Evolutionary conservation across 371 early-diverging fungal genomes (phyloP), one percentile per base, ranked within the genome.

Genomic region (Entomophthora muscae): DNA sequence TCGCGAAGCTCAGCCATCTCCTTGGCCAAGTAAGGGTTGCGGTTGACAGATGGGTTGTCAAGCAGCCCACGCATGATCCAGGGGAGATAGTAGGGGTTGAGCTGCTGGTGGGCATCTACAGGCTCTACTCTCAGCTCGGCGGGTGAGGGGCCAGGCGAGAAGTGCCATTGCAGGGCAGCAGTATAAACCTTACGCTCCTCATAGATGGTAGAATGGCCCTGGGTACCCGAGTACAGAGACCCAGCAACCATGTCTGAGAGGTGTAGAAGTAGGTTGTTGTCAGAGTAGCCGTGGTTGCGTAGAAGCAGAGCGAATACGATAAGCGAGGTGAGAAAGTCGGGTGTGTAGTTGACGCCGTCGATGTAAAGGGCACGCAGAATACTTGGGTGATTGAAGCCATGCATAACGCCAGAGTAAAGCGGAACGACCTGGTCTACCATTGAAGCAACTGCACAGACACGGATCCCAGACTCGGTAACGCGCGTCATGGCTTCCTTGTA

Each of bases 371-470:
- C 91, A 7, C 96, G 84, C 57, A 85, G 82, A 21, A 95, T 79
- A 53, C 85, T 83, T 1, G 90, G 92, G 68, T 95, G 95, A 13
- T 81, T 71, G 26, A 89, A 76, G 7, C 89, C 88, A 28, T 86
- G 83, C 75, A 93, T 75, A 26, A 87, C 80, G 0, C 90, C 89
- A 13, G 95, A 95, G 72, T 94, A 90, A 23, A 93, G 75, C 1
- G 95, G 95, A 0, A 93, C 94, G 0, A 92, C 94, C 67, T 95
- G 94, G 68, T 95, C 95, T 61, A 90, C 90, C 87, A 92, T 71
- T 7, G 84, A 78, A 23, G 86, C 80, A 65, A 86, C 72, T 65
- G 86, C 73, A 0, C 83, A 78, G 13, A 85, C 67, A 32, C 86
- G 78, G 21, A 89, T 80, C 1, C 89, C 87, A 0, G 72, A 66